Evolutionary conservation across 2,329 filamentous ascomycete species (phyloP).

Genomic region (Epichloe amarillans): DNA sequence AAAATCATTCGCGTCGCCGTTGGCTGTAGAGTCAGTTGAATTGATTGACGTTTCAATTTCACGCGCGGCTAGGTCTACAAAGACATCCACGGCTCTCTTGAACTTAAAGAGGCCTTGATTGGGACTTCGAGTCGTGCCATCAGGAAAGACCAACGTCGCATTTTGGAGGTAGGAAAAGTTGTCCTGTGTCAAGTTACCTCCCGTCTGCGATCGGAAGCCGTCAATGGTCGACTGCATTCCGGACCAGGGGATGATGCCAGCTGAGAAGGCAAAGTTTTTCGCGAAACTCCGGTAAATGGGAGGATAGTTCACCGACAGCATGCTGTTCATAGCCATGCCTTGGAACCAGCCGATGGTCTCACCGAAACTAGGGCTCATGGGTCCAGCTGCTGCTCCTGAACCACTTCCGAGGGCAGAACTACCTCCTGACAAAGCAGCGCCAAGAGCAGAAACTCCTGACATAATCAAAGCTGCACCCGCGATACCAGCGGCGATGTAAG

Average conservation of each 20-base stretch:
- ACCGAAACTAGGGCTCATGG: conserved; percentile 69
- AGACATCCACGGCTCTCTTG: conserved; percentile 40
- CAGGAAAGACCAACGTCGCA: conserved; percentile 57
- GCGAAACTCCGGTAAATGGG: conserved; percentile 77
- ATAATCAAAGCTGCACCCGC: conserved; percentile 71
- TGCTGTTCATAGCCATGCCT: conserved; percentile 86
- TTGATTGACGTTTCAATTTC: conserved; percentile 34
- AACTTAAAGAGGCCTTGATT: conserved; percentile 27
- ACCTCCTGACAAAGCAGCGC: conserved; percentile 36
- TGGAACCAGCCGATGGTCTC: conserved; percentile 88
- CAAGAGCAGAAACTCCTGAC: conserved; percentile 57
- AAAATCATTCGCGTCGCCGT: conserved; percentile 17
- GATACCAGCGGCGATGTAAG: conserved; percentile 72
- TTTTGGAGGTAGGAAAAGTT: conserved; percentile 65
- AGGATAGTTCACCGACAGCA: conserved; percentile 85
- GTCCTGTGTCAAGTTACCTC: conserved; percentile 73
- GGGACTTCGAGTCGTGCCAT: conserved; percentile 37
- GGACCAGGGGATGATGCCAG: conserved; percentile 73
- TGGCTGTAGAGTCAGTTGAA: conserved; percentile 17
- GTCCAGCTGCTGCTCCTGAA: conserved; percentile 40
- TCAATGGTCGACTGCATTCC: conserved; percentile 72
- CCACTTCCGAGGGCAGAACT: conserved; percentile 33
- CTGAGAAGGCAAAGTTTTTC: conserved; percentile 89
- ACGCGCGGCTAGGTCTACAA: conserved; percentile 39
- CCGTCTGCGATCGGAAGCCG: conserved; percentile 63